phyloP scores from a whole-genome alignment of 257 asterid genomes.

The Petrea volubilis region DNA sequence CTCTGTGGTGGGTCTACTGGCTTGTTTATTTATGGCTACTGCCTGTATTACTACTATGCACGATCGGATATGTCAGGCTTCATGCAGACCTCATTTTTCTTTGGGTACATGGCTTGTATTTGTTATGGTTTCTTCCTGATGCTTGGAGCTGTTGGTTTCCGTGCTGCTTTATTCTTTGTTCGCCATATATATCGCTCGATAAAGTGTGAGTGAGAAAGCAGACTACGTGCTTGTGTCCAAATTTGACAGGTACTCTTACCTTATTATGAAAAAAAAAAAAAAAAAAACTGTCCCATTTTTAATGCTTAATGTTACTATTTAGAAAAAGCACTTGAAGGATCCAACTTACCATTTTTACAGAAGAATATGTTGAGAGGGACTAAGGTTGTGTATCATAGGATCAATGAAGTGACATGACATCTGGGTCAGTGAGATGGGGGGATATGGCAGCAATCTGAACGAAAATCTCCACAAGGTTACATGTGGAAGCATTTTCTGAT shows the following conservation, averaged over 20 bases:
- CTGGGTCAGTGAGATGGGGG: slow-evolving; percentile 5
- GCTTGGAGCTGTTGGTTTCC: slow-evolving; percentile 90
- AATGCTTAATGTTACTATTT: neutral
- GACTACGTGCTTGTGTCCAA: slow-evolving; percentile 8
- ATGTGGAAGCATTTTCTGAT: slow-evolving; percentile 21
- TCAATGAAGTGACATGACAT: slow-evolving; percentile 3
- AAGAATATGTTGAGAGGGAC: slow-evolving; percentile 13
- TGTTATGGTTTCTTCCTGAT: slow-evolving; percentile 88
- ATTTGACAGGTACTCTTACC: slow-evolving; percentile 18
- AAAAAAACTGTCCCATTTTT: neutral
- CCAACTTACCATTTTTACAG: neutral
- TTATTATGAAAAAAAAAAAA: too few relatives aligned
- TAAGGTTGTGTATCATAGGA: slow-evolving; percentile 16
- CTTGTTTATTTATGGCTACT: slow-evolving; percentile 76
- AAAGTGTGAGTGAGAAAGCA: slow-evolving; percentile 57
- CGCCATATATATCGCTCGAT: slow-evolving; percentile 81
- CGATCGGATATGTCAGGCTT: slow-evolving; percentile 95
- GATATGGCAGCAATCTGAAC: neutral
- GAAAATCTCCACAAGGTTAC: slow-evolving; percentile 12
- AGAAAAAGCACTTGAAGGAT: neutral
- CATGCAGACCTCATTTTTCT: slow-evolving; percentile 95
- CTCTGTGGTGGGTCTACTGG: slow-evolving; percentile 96
- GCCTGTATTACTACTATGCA: slow-evolving; percentile 81
- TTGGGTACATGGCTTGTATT: slow-evolving; percentile 82
- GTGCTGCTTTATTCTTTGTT: slow-evolving; percentile 83